Evolutionary conservation across 2,329 filamentous ascomycete species (phyloP).

Genomic region (Sclerotiophoma versabilis): DNA sequence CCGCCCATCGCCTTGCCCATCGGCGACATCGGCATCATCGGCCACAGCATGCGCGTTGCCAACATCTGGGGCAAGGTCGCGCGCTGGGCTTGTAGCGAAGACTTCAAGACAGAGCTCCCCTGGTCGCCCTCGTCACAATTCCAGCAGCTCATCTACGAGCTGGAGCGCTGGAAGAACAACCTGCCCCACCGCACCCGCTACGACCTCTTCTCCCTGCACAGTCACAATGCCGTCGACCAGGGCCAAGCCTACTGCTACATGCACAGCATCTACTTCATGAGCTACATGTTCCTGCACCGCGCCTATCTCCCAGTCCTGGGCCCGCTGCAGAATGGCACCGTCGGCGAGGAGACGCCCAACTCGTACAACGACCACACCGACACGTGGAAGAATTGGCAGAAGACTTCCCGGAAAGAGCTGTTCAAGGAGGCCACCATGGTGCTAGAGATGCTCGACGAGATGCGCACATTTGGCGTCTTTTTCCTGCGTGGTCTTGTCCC

Average conservation of each 20-base stretch:
- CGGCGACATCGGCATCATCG: slow-evolving; percentile 50
- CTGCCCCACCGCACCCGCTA: slow-evolving; percentile 48
- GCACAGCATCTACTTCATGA: slow-evolving; percentile 54
- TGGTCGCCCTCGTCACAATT: slow-evolving; percentile 48
- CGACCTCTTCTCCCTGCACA: slow-evolving; percentile 49
- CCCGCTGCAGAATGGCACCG: slow-evolving; percentile 36
- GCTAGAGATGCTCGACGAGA: slow-evolving; percentile 52
- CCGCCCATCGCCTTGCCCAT: slow-evolving; percentile 36
- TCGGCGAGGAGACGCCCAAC: slow-evolving; percentile 39
- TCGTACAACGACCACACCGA: slow-evolving; percentile 44
- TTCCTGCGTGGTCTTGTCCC: slow-evolving; percentile 51
- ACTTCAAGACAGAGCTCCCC: slow-evolving; percentile 46
- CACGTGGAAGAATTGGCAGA: slow-evolving; percentile 49
- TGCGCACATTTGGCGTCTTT: slow-evolving; percentile 50
- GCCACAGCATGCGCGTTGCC: slow-evolving; percentile 49
- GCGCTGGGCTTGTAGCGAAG: slow-evolving; percentile 50
- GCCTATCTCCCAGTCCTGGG: slow-evolving; percentile 50
- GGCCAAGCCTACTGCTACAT: slow-evolving; percentile 53
- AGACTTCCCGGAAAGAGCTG: slow-evolving; percentile 45
- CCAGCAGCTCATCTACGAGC: slow-evolving; percentile 44
- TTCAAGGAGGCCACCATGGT: slow-evolving; percentile 48
- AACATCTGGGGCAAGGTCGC: slow-evolving; percentile 53
- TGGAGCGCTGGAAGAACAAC: slow-evolving; percentile 46
- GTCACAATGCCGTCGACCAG: slow-evolving; percentile 52
- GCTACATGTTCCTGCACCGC: slow-evolving; percentile 52